A percentile compares a stretch with the other conserved stretches of the same genome.
Evolutionary conservation across 176 grass and related monocot species (phyloP).

Genomic region (Raddia guianensis): DNA sequence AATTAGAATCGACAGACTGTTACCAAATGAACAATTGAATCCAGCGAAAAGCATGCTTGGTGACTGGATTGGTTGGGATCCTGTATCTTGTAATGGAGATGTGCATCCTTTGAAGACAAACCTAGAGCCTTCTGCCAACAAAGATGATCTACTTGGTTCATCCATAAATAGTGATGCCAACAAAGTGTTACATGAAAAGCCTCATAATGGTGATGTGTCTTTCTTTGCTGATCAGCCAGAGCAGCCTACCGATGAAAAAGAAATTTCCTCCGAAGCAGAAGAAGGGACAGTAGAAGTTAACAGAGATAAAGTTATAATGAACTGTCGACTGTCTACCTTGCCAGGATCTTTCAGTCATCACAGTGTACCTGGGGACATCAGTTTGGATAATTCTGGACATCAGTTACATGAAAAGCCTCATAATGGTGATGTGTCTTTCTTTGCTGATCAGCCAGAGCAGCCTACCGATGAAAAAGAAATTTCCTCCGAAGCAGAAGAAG

Average conservation of each 20-base stretch:
- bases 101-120: constrained; percentile 48
- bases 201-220: neutral
- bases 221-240: constrained; percentile 29
- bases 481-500: constrained; percentile 12
- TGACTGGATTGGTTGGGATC: constrained; percentile 72
- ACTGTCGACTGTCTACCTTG: constrained; percentile 7
- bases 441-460: constrained; percentile 37
- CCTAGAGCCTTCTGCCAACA: constrained; percentile 41
- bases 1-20: constrained; percentile 69
- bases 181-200: constrained; percentile 32
- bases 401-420: too few relatives aligned
- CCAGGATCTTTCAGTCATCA: neutral
- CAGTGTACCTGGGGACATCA: neutral
- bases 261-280: constrained; percentile 33
- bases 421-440: constrained; percentile 8
- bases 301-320: constrained; percentile 19
- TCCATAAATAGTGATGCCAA: constrained; percentile 35
- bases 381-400: neutral
- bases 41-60: constrained; percentile 42
- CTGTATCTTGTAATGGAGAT: constrained; percentile 60
- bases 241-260: constrained; percentile 14
- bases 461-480: constrained; percentile 28
- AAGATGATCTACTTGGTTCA: constrained; percentile 29
- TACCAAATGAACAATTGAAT: constrained; percentile 51
- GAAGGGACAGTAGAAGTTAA: constrained; percentile 21